Evolutionary conservation across 2,329 filamentous ascomycete genomes (phyloP), one percentile per base, ranked within the genome.

Genomic region (Cladophialophora chaetospira): DNA sequence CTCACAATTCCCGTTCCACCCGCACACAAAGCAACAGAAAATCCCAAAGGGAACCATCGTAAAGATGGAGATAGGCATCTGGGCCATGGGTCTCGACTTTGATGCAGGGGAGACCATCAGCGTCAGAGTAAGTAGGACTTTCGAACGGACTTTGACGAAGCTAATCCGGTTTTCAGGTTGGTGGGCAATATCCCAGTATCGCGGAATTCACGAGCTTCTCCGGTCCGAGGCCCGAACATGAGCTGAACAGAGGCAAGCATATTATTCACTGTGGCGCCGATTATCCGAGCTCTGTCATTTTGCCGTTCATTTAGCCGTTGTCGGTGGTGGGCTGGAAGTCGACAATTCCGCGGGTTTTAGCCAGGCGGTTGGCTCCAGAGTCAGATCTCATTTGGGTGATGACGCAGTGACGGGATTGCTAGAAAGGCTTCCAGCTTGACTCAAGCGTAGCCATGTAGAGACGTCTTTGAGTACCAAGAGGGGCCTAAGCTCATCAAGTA

Each of bases 51-150:
- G 77, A 0, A 66, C 71, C 3, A 65, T 79, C 17, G 75, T 78
- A 4, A 72, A 71, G 62, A 64, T 79, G 5, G 75, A 79, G 49
- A 79, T 80, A 53, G 74, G 75, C 0, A 75, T 80, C 9, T 79
- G 75, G 76, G 70, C 72, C 0, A 74, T 76, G 70, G 76, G 77
- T 0, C 69, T 77, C 0, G 73, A 76, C 19, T 79, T 74, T 61
- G 75, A 77, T 1, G 72, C 67, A 5, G 76, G 73, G 0, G 74
- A 78, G 58, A 53, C 58, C 1, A 59, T 68, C 28, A 64, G 63
- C 23, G 25, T 72, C 19, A 38, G 70, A 60, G 57, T 72, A 73
- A 78, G 58, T 75, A 68, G 6, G 50, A 53, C 4, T 19, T 62
- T 62, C 5, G 69, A 70, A 1, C 66, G 71, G 40, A 69, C 70